These are phyloP conservation scores for Amanita subjunquillea DNA, from an alignment of 768 basidiomycete species.

Conservation along the genomic window DNA sequence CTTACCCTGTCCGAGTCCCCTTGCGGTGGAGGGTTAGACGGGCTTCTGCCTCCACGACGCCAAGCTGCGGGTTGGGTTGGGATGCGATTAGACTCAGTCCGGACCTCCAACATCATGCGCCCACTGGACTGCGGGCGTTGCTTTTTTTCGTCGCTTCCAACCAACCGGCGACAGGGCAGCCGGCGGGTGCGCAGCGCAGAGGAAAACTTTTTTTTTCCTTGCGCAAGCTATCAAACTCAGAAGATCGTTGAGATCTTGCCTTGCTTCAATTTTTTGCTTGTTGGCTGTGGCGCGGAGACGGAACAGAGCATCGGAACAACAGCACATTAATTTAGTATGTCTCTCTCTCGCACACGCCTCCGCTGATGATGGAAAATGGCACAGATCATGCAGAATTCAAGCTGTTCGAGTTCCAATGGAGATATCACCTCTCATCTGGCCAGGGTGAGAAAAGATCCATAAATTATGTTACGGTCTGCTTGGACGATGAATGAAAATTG, in stretches of 20 bases:
- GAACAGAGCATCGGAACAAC: background rate
- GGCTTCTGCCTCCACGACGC: background rate
- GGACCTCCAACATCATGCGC: background rate
- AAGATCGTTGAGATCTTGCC: too few species aligned
- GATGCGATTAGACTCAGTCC: background rate
- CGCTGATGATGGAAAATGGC: background rate
- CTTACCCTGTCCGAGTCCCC: background rate
- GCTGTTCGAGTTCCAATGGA: background rate
- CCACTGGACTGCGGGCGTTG: background rate
- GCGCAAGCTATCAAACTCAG: too few species aligned
- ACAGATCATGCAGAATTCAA: background rate
- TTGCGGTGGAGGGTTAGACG: background rate
- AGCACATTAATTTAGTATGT: background rate
- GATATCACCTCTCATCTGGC: background rate
- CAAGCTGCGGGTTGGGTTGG: background rate
- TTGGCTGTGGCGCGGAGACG: background rate
- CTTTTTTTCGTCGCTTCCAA: background rate
- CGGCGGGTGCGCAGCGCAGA: background rate
- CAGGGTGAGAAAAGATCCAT: too few species aligned
- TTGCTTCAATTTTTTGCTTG: too few species aligned
- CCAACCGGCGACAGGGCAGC: background rate
- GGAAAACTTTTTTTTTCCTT: too few species aligned
- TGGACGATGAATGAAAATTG: background rate
- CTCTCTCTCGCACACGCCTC: background rate
- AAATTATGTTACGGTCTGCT: background rate